Conservation (phyloP, 495 filamentous ascomycete species). For the Daldinia loculata region DNA sequence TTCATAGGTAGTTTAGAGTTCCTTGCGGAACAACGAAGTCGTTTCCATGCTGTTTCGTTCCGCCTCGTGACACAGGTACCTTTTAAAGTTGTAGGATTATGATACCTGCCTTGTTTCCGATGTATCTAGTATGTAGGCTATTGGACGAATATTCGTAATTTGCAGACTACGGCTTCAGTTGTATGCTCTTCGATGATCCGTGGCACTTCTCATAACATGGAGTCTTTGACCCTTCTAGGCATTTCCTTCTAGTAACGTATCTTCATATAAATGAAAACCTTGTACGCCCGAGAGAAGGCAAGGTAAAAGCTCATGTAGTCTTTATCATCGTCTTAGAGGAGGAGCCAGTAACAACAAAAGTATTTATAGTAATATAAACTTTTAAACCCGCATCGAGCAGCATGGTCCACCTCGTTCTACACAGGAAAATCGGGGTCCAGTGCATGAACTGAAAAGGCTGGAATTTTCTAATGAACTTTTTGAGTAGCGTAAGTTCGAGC, state of each 20-base stretch:
- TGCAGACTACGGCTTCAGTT: too few relatives aligned
- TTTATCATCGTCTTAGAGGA: not conserved
- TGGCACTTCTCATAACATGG: not conserved
- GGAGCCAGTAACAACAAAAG: not conserved
- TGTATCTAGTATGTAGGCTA: too few relatives aligned
- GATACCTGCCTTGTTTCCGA: too few relatives aligned
- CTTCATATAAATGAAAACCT: not conserved
- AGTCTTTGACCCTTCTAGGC: not conserved
- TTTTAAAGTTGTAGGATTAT: too few relatives aligned
- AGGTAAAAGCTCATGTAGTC: too few relatives aligned
- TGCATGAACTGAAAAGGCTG: not conserved
- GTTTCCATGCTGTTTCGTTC: too few relatives aligned
- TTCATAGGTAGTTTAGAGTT: too few relatives aligned
- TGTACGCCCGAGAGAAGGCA: not conserved
- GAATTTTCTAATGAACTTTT: not conserved
- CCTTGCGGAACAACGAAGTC: too few relatives aligned
- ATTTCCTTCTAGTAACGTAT: not conserved
- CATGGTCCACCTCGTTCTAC: not conserved
- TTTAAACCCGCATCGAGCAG: not conserved
- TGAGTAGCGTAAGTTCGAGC: too few relatives aligned
- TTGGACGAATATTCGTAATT: too few relatives aligned
- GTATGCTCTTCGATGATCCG: too few relatives aligned
- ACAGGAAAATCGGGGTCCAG: not conserved
- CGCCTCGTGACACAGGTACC: too few relatives aligned
- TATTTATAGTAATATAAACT: not conserved